A percentile compares a stretch with the other conserved stretches of the same genome.
Conservation (phyloP, 2,329 filamentous ascomycete genomes). For the Colletotrichum sp. region DNA sequence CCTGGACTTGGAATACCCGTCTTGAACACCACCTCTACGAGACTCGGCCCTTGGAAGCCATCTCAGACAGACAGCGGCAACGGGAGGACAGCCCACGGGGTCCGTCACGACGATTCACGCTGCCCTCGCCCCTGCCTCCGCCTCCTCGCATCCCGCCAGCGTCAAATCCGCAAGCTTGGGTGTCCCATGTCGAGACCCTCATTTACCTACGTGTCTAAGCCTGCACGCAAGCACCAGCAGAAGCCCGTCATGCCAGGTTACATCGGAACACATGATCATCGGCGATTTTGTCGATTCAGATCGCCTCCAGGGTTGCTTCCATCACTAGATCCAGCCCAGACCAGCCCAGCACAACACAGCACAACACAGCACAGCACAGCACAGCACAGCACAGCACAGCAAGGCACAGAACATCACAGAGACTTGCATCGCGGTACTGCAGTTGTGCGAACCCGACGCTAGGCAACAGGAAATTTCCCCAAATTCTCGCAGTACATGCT, state of each 20-base stretch:
- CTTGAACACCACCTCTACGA: not conserved
- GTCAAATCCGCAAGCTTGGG: not conserved
- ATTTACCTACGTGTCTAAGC: not conserved
- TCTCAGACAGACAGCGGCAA: not conserved
- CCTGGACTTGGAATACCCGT: not conserved
- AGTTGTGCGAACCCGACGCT: not conserved
- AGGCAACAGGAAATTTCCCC: not conserved
- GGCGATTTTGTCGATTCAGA: constrained; percentile 11
- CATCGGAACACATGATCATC: constrained; percentile 11
- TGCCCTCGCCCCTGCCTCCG: not conserved
- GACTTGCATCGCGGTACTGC: not conserved
- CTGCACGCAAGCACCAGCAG: not conserved
- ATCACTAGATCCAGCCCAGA: not conserved
- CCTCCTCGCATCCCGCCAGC: not conserved
- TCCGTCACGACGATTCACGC: not conserved
- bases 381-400: not conserved
- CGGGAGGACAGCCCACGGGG: not conserved
- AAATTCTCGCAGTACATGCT: not conserved
- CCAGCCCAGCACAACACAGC: not conserved
- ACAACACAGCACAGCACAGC: not conserved
- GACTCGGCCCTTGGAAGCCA: not conserved
- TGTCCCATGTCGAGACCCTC: constrained; percentile 7
- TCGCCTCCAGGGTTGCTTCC: not conserved
- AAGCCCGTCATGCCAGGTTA: constrained; percentile 9
- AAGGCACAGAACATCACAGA: not conserved